Evolutionary conservation across 192 early-diverging fungal species (phyloP).

Genomic region (Backusella mclennaniae): DNA sequence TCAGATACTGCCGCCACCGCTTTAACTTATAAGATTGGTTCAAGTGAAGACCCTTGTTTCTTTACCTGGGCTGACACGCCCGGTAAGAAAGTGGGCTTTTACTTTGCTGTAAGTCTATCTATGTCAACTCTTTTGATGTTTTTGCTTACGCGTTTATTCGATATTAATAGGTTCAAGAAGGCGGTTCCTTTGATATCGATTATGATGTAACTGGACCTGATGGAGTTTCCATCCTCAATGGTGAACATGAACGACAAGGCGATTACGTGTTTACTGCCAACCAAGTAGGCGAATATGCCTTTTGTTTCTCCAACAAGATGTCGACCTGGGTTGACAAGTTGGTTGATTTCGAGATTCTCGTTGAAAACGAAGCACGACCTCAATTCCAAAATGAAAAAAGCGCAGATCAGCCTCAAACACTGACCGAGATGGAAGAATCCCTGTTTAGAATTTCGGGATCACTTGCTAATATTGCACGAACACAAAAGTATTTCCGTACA

Average conservation of each 20-base stretch:
- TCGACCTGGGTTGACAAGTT: slow-evolving; percentile 93
- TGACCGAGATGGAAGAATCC: slow-evolving; percentile 54
- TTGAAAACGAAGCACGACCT: slow-evolving; percentile 82
- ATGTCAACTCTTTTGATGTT: neutral
- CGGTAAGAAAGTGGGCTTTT: slow-evolving; percentile 91
- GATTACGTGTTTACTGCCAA: slow-evolving; percentile 93
- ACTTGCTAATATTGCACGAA: slow-evolving; percentile 70
- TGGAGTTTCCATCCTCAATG: slow-evolving; percentile 63
- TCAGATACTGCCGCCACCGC: slow-evolving; percentile 28
- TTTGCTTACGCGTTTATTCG: neutral
- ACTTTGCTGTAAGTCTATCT: slow-evolving; percentile 84
- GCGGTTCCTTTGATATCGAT: slow-evolving; percentile 97
- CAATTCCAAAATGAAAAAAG: slow-evolving; percentile 38
- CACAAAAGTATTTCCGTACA: slow-evolving; percentile 87
- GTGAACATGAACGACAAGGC: slow-evolving; percentile 89
- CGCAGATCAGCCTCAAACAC: slow-evolving; percentile 44
- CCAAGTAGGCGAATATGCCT: slow-evolving; percentile 87
- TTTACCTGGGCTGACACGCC: slow-evolving; percentile 70
- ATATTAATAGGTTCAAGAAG: slow-evolving; percentile 79
- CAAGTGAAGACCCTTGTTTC: slow-evolving; percentile 94
- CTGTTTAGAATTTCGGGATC: slow-evolving; percentile 61
- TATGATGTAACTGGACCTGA: slow-evolving; percentile 82
- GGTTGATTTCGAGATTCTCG: slow-evolving; percentile 93
- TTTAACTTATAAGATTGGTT: slow-evolving; percentile 81
- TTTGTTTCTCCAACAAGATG: slow-evolving; percentile 96